phyloP scores from a whole-genome alignment of 768 basidiomycete genomes.

The Zangia roseola region DNA sequence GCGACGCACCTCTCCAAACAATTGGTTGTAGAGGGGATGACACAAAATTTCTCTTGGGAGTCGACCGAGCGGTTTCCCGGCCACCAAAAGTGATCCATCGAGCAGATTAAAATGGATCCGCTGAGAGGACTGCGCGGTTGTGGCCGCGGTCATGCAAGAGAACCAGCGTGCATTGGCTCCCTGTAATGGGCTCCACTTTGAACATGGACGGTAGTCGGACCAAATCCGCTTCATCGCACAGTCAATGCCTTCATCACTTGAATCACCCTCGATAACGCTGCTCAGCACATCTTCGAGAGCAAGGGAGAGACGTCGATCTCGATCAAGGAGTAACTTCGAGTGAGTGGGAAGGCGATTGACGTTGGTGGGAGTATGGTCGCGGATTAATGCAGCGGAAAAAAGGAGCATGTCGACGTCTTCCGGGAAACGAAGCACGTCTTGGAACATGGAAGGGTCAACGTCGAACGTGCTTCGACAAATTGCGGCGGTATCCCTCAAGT shows the following conservation, averaged over 20 bases:
- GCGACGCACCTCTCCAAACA: slow-evolving; percentile 22
- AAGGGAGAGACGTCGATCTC: slow-evolving; percentile 34
- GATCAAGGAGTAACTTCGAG: slow-evolving; percentile 26
- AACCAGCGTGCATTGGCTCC: slow-evolving; percentile 31
- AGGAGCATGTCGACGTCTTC: slow-evolving; percentile 31
- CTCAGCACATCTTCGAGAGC: slow-evolving; percentile 23
- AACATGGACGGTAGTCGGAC: slow-evolving; percentile 27
- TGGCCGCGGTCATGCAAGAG: slow-evolving; percentile 17
- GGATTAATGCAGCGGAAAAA: slow-evolving; percentile 32
- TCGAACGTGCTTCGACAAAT: slow-evolving; percentile 33
- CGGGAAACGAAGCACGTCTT: slow-evolving; percentile 17
- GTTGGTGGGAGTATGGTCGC: slow-evolving; percentile 29
- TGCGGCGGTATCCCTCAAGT: slow-evolving; percentile 20
- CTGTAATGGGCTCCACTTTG: slow-evolving; percentile 22
- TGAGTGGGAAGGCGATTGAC: background rate
- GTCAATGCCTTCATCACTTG: slow-evolving; percentile 25
- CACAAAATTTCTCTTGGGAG: slow-evolving; percentile 11
- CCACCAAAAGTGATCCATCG: slow-evolving; percentile 22
- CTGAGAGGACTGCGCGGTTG: slow-evolving; percentile 10
- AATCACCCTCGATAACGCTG: slow-evolving; percentile 5
- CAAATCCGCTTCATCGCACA: slow-evolving; percentile 31
- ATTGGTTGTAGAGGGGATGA: slow-evolving; percentile 10
- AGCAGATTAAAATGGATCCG: slow-evolving; percentile 14
- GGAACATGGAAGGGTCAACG: background rate
- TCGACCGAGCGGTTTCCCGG: slow-evolving; percentile 20